phyloP scores from a whole-genome alignment of 108 stramenopile genomes.

The Nitzschia inconspicua region DNA sequence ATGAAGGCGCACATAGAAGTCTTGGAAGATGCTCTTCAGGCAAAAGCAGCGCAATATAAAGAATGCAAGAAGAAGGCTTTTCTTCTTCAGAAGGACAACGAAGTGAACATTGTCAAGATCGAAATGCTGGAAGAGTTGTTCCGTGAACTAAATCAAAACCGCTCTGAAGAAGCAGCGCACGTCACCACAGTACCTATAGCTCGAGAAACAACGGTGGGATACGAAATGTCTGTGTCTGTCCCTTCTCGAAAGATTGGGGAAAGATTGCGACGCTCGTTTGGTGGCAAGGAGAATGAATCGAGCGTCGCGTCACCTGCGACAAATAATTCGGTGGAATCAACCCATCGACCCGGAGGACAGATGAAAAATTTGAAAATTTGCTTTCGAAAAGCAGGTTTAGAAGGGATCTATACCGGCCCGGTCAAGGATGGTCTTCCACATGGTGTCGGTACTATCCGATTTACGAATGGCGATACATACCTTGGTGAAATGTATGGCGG shows the following conservation, averaged over 20 bases:
- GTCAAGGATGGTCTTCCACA: conserved; percentile 9
- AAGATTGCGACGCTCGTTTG: too few species aligned
- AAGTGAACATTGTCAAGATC: conserved; percentile 10
- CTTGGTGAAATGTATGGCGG: conserved; percentile 19
- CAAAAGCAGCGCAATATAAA: conserved; percentile 2
- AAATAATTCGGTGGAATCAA: too few species aligned
- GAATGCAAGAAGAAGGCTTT: background rate
- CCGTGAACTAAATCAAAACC: conserved; percentile 7
- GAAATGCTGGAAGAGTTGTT: conserved; percentile 26
- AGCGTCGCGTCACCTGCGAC: too few species aligned
- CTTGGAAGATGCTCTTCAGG: conserved; percentile 18
- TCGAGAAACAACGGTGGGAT: background rate
- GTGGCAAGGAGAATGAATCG: too few species aligned
- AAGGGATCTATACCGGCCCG: conserved; percentile 21
- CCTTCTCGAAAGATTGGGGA: too few species aligned
- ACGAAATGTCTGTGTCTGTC: too few species aligned
- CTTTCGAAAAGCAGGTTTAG: conserved; percentile 1
- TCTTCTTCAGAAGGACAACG: conserved; percentile 5
- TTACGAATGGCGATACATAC: conserved; percentile 28
- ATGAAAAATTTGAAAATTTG: conserved; percentile 8
- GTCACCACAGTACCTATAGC: background rate
- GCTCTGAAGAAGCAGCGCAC: background rate
- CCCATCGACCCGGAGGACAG: background rate
- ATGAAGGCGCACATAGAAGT: conserved; percentile 21
- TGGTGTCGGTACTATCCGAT: conserved; percentile 26